Evolutionary conservation across 345 rosid genomes (phyloP).

Genomic region (Populus pruinosa): DNA sequence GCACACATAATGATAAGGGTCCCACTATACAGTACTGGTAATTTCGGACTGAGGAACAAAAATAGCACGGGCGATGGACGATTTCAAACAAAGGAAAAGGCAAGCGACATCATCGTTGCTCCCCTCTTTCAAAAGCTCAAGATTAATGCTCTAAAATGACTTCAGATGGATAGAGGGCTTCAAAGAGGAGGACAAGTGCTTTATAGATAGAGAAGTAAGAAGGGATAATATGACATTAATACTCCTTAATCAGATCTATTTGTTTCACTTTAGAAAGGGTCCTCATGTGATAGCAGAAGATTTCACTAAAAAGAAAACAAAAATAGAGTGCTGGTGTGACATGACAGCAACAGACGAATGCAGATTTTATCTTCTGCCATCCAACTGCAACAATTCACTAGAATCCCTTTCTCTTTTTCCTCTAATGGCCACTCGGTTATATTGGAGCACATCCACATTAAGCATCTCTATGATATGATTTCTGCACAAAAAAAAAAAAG

Average conservation of each 20-base stretch:
- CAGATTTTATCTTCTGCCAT: slow-evolving; percentile 7
- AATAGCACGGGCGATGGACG: no score
- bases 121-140: background rate
- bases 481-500: background rate
- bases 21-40: background rate
- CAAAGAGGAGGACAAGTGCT: background rate
- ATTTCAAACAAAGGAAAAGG: background rate
- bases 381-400: background rate
- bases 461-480: slow-evolving; percentile 14
- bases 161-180: background rate
- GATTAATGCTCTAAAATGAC: background rate
- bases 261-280: background rate
- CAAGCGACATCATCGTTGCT: background rate
- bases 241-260: background rate
- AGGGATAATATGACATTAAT: no score
- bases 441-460: slow-evolving; percentile 24
- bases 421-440: slow-evolving; percentile 22
- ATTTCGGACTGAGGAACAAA: background rate
- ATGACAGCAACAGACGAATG: slow-evolving; percentile 8
- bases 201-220: background rate
- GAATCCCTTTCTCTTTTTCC: slow-evolving; percentile 20
- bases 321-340: background rate
- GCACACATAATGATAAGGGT: no score
- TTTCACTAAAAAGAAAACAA: background rate
- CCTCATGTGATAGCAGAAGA: slow-evolving; percentile 2